Conservation (phyloP, 306 rosid genomes). For the Trifolium fragiferum region DNA sequence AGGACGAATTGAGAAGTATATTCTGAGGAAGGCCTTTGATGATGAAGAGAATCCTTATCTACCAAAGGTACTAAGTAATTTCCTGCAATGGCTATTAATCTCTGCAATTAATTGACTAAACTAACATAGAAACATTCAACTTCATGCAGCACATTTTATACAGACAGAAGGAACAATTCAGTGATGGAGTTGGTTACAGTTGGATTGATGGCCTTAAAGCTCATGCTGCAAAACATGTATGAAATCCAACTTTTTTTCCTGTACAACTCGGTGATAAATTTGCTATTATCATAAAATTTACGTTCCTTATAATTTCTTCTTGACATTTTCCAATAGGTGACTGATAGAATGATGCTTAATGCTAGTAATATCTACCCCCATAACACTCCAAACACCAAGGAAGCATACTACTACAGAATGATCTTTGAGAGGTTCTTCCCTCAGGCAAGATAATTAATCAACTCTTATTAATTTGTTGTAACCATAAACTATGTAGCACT, state of each 20-base stretch:
- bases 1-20: constrained; percentile 92
- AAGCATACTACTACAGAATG: constrained; percentile 91
- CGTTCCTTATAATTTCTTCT: constrained; percentile 29
- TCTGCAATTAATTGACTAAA: neutral
- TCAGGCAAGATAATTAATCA: constrained; percentile 57
- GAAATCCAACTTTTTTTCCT: neutral
- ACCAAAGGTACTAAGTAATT: constrained; percentile 69
- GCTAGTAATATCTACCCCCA: constrained; percentile 82
- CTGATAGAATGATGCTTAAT: constrained; percentile 81
- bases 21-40: constrained; percentile 89
- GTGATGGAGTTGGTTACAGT: constrained; percentile 96
- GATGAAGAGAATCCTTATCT: constrained; percentile 89
- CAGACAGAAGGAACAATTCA: constrained; percentile 96
- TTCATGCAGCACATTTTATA: constrained; percentile 81
- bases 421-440: constrained; percentile 97
- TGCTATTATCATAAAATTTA: neutral
- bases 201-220: constrained; percentile 98
- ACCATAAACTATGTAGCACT: neutral
- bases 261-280: neutral
- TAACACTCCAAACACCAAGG: constrained; percentile 87
- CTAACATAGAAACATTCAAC: constrained; percentile 39
- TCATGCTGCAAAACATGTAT: constrained; percentile 88
- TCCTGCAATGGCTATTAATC: neutral
- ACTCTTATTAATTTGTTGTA: constrained; percentile 4
- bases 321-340: constrained; percentile 58